These are phyloP conservation scores for Stemphylium lycopersici DNA, from an alignment of 2,329 filamentous ascomycete species.

Conservation along the genomic window DNA sequence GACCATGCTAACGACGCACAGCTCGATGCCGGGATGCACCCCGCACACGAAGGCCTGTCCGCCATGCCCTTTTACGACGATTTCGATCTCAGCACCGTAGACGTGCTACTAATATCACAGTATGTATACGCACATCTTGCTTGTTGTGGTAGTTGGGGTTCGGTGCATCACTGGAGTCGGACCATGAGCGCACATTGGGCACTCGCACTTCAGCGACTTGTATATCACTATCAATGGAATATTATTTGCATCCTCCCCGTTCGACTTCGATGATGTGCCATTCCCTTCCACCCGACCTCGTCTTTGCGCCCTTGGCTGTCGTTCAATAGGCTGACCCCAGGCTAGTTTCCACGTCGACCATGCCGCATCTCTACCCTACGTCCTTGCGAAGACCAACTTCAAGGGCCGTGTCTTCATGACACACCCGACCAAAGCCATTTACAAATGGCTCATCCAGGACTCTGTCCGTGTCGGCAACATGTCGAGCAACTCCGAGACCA, in stretches of 20 bases:
- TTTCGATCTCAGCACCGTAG: constrained; percentile 95
- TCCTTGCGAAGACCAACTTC: constrained; percentile 97
- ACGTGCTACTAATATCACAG: constrained; percentile 98
- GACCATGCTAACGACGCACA: constrained; percentile 50
- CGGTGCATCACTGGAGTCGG: constrained; percentile 45
- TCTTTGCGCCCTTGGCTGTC: neutral
- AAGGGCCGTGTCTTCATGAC: constrained; percentile 98
- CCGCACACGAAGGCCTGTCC: constrained; percentile 91
- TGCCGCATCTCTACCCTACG: constrained; percentile 97
- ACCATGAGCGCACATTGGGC: constrained; percentile 26
- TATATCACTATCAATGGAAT: constrained; percentile 52
- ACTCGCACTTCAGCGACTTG: constrained; percentile 34
- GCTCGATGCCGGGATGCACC: constrained; percentile 97
- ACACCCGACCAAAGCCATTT: constrained; percentile 98
- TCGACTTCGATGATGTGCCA: constrained; percentile 47
- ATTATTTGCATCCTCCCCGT: constrained; percentile 44
- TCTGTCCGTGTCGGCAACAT: constrained; percentile 86
- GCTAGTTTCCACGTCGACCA: constrained; percentile 95
- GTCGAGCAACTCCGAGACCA: constrained; percentile 65
- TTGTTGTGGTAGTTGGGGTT: constrained; percentile 23
- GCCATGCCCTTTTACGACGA: constrained; percentile 97
- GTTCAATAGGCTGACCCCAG: constrained; percentile 25
- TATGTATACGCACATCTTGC: constrained; percentile 64
- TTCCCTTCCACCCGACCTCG: constrained; percentile 7
- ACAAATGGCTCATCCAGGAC: constrained; percentile 99